Base-by-base conservation (phyloP, 2,329 filamentous ascomycete species). In the Mycosphaerella sp. region DNA sequence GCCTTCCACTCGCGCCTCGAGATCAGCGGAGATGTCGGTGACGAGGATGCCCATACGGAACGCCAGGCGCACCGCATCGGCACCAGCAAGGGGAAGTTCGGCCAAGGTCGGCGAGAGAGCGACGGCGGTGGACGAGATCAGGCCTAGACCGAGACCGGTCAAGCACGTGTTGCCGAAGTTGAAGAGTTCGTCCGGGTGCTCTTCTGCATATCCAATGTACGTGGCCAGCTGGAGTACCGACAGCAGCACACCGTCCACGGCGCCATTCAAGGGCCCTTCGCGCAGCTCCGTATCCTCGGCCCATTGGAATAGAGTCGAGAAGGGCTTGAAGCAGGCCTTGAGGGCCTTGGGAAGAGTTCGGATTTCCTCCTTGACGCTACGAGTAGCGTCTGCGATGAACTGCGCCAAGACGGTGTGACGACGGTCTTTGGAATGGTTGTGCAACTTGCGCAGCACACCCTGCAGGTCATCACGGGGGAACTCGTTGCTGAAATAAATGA, bases 31-130 rank as follows among this genome's bases (percentile, higher is more conserved):
- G 0, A 77, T 64, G 2, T 67, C 64, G n/a, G 71, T 58, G 0
- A 79, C 75, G 3, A 70, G 61, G 2, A 78, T 61, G 1, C 76
- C 76, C 3, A 79, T 64, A 1, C 76, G 69, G 54, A 80, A 79
- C 1, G 78, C 74, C 1, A 71, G 34, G 0, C 74, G 67, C 1
- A 77, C 61, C 1, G 66, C 70, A 48, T 78, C 67, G 0, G 70
- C 74, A 6, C 74, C 77, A n/a, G 64, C 62, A 2, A 67, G 40
- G 2, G 73, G 63, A 0, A 80, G 41, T 17, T 77, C 73, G 0
- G 67, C 59, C 4, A 76, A n/a, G 0, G 63, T 67, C 0, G 64
- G 52, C 4, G 78, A 67, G 1, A 76, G 34, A 0, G 76, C 67
- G 0, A 78, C 61, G 1, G 76, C 76, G 14, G 73, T 67, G 0